Percentiles rank a stretch among this genome's conserved stretches.
Evolutionary conservation across 2,329 filamentous ascomycete genomes (phyloP).

Genomic region (Xylaria sp.): DNA sequence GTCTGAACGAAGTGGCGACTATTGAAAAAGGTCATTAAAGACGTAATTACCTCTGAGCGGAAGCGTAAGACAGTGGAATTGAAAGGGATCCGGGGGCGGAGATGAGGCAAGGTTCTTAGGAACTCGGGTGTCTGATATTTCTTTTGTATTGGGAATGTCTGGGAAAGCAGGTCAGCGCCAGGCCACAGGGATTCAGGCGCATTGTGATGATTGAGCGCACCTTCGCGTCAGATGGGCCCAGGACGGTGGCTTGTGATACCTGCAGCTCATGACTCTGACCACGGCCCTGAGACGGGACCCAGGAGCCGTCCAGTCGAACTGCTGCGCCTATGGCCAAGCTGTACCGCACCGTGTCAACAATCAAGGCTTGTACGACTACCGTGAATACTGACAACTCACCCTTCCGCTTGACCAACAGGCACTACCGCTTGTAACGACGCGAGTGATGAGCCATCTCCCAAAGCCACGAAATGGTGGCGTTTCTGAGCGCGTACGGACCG

Average conservation of each 20-base stretch:
- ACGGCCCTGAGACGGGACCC: constrained; percentile 75
- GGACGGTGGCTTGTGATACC: constrained; percentile 72
- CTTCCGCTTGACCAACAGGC: constrained; percentile 73
- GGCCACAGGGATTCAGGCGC: constrained; percentile 30
- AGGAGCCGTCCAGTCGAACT: constrained; percentile 79
- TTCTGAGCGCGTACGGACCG: constrained; percentile 90
- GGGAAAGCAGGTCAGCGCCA: constrained; percentile 40
- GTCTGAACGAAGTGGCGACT: constrained; percentile 79
- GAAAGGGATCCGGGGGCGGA: constrained; percentile 82
- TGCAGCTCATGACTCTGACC: constrained; percentile 84
- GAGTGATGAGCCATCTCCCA: constrained; percentile 88
- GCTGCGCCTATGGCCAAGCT: constrained; percentile 86
- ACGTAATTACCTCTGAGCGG: constrained; percentile 80
- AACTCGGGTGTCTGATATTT: constrained; percentile 94
- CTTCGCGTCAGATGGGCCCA: constrained; percentile 82
- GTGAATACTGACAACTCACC: constrained; percentile 63
- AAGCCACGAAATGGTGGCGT: constrained; percentile 79
- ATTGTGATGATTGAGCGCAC: constrained; percentile 60
- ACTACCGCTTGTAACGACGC: constrained; percentile 83
- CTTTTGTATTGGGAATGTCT: constrained; percentile 95
- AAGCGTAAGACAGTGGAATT: constrained; percentile 84
- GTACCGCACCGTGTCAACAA: constrained; percentile 45
- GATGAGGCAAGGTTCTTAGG: constrained; percentile 86
- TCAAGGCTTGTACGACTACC: constrained; percentile 28
- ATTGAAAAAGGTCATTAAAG: constrained; percentile 80